A percentile compares a stretch with the other conserved stretches of the same genome.
Evolutionary conservation across 129 eudicot species (phyloP).

Genomic region (Dittrichia graveolens): DNA sequence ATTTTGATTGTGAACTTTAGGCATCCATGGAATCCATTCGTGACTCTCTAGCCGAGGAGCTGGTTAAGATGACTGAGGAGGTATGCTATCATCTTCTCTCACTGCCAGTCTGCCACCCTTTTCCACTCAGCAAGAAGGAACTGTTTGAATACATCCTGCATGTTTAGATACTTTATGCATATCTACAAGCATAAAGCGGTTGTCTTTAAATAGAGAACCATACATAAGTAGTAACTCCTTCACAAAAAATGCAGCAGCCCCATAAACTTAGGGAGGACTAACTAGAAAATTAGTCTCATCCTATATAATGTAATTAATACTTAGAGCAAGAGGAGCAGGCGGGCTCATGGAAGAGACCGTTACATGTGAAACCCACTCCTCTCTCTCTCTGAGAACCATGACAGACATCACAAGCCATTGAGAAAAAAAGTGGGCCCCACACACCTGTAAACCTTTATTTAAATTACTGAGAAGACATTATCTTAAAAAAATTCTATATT

Average conservation of each 20-base stretch:
- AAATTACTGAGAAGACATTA: too few relatives aligned
- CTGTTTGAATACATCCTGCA: not conserved
- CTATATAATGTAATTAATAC: not conserved
- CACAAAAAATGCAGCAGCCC: not conserved
- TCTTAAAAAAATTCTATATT: too few relatives aligned
- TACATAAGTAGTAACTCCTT: not conserved
- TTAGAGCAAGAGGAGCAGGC: too few relatives aligned
- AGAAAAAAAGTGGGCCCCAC: too few relatives aligned
- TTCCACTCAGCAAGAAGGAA: not conserved
- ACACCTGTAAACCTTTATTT: too few relatives aligned
- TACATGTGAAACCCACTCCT: too few relatives aligned
- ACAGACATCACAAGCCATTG: too few relatives aligned
- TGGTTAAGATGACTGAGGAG: conserved; percentile 92
- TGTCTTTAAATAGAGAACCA: not conserved
- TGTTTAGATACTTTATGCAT: not conserved
- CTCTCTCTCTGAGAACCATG: too few relatives aligned
- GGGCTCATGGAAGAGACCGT: too few relatives aligned
- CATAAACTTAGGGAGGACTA: not conserved
- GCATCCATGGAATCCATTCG: conserved; percentile 94
- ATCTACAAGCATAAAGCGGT: not conserved
- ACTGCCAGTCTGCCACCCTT: not conserved
- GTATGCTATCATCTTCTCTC: conserved; percentile 28
- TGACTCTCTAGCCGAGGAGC: conserved; percentile 96
- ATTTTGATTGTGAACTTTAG: conserved; percentile 43
- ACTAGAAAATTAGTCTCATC: not conserved